Evolutionary conservation across 1,284 basidiomycete species (phyloP).

Genomic region (Vanrija sp.): DNA sequence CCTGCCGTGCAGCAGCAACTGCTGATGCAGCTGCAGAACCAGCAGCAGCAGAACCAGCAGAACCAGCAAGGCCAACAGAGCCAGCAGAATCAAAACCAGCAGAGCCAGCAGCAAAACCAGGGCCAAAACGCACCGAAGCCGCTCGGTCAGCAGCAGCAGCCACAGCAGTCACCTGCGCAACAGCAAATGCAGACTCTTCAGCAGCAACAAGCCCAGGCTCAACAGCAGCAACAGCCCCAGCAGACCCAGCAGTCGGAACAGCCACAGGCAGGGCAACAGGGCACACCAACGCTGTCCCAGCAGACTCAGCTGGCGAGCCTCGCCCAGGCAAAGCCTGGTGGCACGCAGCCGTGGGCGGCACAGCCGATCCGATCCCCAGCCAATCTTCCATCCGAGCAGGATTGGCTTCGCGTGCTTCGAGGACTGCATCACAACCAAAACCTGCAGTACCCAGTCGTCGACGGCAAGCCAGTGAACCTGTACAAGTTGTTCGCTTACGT

Average conservation of each 20-base stretch:
- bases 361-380: conserved; percentile 1
- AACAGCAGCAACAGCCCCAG: conserved; percentile 7
- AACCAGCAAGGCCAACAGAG: conserved; percentile 4
- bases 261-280: neutral
- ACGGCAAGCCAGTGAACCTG: conserved; percentile 15
- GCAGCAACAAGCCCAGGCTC: neutral
- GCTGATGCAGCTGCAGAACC: conserved; percentile 4
- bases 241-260: neutral
- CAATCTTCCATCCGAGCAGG: conserved; percentile 7
- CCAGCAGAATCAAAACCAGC: neutral
- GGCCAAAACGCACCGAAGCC: neutral
- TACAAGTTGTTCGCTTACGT: conserved; percentile 16
- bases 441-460: conserved; percentile 13
- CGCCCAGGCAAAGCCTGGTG: neutral
- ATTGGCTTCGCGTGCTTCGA: conserved; percentile 12
- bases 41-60: conserved; percentile 1
- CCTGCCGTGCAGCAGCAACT: conserved; percentile 14
- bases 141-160: conserved; percentile 2
- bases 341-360: neutral
- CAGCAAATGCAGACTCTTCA: neutral
- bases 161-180: conserved; percentile 1
- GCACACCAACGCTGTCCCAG: neutral
- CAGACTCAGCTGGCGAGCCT: neutral
- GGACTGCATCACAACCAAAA: conserved; percentile 7
- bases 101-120: conserved; percentile 1